Conservation (phyloP, 768 basidiomycete species). For the Tylopilus vinaceipallidus region DNA sequence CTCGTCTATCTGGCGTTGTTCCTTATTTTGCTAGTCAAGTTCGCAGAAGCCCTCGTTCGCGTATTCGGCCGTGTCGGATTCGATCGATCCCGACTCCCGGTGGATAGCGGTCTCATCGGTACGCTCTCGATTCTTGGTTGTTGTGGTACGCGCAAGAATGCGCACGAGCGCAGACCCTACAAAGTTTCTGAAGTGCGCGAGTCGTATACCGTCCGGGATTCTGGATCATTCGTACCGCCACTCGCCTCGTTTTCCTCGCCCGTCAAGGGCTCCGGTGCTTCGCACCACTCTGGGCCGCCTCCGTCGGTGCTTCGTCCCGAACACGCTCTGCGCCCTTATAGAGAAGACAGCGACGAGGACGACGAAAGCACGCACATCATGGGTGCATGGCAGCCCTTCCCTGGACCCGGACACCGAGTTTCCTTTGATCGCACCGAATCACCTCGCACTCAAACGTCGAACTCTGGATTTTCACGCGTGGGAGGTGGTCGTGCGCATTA, state of each 20-base stretch:
- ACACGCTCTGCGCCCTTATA: constrained; percentile 71
- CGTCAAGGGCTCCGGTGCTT: constrained; percentile 28
- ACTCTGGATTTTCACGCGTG: constrained; percentile 79
- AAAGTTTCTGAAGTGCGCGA: constrained; percentile 28
- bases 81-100: constrained; percentile 73
- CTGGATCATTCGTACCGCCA: constrained; percentile 52
- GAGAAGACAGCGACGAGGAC: constrained; percentile 72
- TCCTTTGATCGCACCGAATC: constrained; percentile 28
- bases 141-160: constrained; percentile 51
- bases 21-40: constrained; percentile 80
- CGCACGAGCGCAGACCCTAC: constrained; percentile 22
- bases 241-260: constrained; percentile 29
- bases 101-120: constrained; percentile 87
- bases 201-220: constrained; percentile 34
- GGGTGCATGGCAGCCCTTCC: constrained; percentile 89
- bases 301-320: constrained; percentile 77
- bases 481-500: constrained; percentile 87
- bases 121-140: constrained; percentile 70
- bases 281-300: constrained; percentile 49
- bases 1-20: constrained; percentile 83
- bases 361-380: constrained; percentile 81
- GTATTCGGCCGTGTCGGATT: constrained; percentile 77
- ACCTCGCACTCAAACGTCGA: constrained; percentile 29
- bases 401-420: constrained; percentile 33
- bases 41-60: constrained; percentile 80